Percentiles rank a stretch among this genome's conserved stretches.
phyloP scores from a whole-genome alignment of 2,329 filamentous ascomycete species.

The Penicillium sp. region DNA sequence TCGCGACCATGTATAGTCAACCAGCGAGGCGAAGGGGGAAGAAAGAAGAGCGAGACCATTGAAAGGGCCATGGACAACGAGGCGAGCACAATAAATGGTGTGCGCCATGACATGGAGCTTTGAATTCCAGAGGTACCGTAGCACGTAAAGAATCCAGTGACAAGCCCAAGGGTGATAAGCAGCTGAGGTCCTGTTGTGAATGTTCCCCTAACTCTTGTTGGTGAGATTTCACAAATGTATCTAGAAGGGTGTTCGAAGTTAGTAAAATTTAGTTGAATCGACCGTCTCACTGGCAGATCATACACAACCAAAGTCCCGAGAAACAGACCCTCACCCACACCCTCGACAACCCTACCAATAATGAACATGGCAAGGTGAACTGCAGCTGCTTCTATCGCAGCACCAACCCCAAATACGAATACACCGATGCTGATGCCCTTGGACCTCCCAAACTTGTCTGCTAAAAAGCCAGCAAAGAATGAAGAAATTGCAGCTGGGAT shows the following conservation, averaged over 20 bases:
- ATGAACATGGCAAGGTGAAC: conserved; percentile 54
- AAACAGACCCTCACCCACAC: conserved; percentile 61
- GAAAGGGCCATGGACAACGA: conserved; percentile 44
- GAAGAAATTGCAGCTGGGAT: conserved; percentile 60
- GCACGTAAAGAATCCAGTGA: conserved; percentile 60
- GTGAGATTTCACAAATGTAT: conserved; percentile 63
- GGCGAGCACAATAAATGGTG: conserved; percentile 56
- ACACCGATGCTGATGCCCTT: conserved; percentile 52
- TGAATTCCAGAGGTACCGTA: conserved; percentile 54
- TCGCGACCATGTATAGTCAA: conserved; percentile 49
- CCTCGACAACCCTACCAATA: conserved; percentile 55
- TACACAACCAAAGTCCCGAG: conserved; percentile 55
- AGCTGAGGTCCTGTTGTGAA: conserved; percentile 57
- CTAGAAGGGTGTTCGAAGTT: neutral
- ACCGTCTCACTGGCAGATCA: neutral
- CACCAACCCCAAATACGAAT: conserved; percentile 56
- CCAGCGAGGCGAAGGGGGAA: conserved; percentile 61
- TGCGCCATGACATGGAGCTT: conserved; percentile 56
- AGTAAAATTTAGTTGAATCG: neutral
- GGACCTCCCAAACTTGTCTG: conserved; percentile 53
- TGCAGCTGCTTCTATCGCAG: conserved; percentile 53
- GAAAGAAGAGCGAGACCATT: conserved; percentile 37
- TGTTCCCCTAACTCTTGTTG: conserved; percentile 50
- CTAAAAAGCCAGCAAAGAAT: conserved; percentile 58
- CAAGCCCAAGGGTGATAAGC: conserved; percentile 52